These are phyloP conservation scores for Whalleya microplaca DNA, from an alignment of 2,329 filamentous ascomycete species.

Conservation along the genomic window DNA sequence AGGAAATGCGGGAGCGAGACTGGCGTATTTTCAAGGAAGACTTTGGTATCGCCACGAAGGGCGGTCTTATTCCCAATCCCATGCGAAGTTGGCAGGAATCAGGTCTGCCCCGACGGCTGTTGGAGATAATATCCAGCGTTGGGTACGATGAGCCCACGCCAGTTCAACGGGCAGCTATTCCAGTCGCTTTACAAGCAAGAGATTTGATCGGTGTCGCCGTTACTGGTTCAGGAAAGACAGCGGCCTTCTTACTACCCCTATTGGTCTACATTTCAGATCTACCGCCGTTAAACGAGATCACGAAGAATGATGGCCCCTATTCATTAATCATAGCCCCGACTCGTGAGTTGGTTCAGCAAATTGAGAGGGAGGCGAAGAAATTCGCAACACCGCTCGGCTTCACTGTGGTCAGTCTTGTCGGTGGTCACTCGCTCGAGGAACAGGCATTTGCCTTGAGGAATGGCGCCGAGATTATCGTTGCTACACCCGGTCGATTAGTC, in stretches of 20 bases:
- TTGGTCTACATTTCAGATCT: conserved; percentile 94
- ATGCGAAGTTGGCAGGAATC: conserved; percentile 96
- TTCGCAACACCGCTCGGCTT: conserved; percentile 91
- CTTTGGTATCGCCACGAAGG: conserved; percentile 95
- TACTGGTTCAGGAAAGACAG: conserved; percentile 98
- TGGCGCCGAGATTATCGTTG: conserved; percentile 96
- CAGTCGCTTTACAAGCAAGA: conserved; percentile 87
- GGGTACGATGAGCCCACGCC: conserved; percentile 92
- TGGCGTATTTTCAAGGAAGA: conserved; percentile 99
- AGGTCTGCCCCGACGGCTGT: conserved; percentile 72
- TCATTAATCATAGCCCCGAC: conserved; percentile 97
- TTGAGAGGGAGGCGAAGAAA: conserved; percentile 90
- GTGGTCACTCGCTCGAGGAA: conserved; percentile 93
- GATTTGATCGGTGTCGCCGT: conserved; percentile 98
- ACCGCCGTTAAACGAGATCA: conserved; percentile 79
- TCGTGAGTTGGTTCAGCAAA: conserved; percentile 96
- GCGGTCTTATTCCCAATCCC: conserved; percentile 87
- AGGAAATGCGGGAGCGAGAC: conserved; percentile 95
- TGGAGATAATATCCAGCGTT: conserved; percentile 81
- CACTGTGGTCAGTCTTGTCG: conserved; percentile 95
- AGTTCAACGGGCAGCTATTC: conserved; percentile 92
- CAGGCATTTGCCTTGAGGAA: conserved; percentile 89
- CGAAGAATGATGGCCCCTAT: conserved; percentile 94
- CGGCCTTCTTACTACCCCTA: conserved; percentile 88
- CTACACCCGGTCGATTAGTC: conserved; percentile 94